A percentile compares a stretch with the other conserved stretches of the same genome.
phyloP scores from a whole-genome alignment of 441 rosid species.

The Populus tomentosa region DNA sequence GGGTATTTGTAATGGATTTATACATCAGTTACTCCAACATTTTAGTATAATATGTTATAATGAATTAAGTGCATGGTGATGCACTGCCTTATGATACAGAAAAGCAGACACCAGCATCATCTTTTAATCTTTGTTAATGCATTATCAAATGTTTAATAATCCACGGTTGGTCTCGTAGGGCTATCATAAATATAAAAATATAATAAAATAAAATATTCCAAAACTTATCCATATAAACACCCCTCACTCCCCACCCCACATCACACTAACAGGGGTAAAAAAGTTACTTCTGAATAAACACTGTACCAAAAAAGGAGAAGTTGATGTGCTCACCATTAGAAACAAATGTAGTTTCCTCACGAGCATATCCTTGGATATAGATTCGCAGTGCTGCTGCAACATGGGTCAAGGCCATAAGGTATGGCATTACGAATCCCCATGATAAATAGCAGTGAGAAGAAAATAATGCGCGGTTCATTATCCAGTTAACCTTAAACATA shows the following conservation, averaged over 20 bases:
- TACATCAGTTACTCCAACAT: background rate
- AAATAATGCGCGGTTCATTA: constrained; percentile 93
- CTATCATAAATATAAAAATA: no score
- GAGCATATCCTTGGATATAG: constrained; percentile 60
- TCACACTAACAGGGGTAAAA: no score
- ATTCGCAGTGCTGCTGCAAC: constrained; percentile 71
- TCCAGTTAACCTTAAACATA: constrained; percentile 75
- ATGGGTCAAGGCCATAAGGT: constrained; percentile 79
- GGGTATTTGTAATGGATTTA: background rate
- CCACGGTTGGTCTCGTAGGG: no score
- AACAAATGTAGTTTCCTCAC: constrained; percentile 55
- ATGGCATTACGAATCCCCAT: constrained; percentile 94
- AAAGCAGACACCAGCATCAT: background rate
- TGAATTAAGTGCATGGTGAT: background rate
- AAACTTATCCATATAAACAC: background rate
- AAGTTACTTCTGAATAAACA: no score
- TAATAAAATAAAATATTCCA: no score
- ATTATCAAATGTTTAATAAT: no score
- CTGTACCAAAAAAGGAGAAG: background rate
- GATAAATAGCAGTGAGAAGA: constrained; percentile 83
- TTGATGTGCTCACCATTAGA: constrained; percentile 63
- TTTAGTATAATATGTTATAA: background rate
- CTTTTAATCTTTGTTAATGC: background rate
- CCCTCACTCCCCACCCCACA: background rate
- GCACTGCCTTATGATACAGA: background rate